Base-by-base conservation (phyloP, 1,284 basidiomycete genomes). In the Trichosporon sp. region DNA sequence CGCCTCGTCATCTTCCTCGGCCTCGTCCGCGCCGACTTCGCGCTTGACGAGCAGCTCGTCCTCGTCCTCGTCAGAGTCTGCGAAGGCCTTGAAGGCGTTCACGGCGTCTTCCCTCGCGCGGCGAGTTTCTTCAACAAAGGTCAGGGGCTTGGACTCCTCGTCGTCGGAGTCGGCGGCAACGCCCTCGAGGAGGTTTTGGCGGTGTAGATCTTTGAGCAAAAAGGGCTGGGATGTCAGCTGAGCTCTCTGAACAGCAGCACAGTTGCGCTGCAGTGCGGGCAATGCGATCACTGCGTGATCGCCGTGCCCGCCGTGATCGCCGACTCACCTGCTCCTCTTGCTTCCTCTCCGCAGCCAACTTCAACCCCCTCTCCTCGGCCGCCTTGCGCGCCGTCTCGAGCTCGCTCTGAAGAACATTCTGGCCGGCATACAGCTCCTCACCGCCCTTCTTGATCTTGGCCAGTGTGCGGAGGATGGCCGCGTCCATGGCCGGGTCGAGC, bases 401-500 rank as follows among this genome's bases (percentile, higher is more conserved):
- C 84, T 66, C 71, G 88, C 91, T 88, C 77, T 89, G 86, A 70
- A 94, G 91, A 0, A 96, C 86, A 64, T 85, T 84, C 69, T 87
- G 87, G 3, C 79, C 82, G 0, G 82, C 77, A 70, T 95, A 85
- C 71, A 84, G 85, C 0, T 92, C 91, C 76, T 98, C 93, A 71
- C 87, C 90, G 16, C 49, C 49, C 63, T 85, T 84, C 73, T 87
- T 87, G 66, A 99, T 98, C 71, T 89, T 86, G 1, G 89, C 90
- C 8, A 99, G 83, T 0, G 95, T 99, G 58, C 92, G 85, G 46
- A 99, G 84, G 72, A 99, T 96, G 19, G 96, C 96, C 52, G 89
- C 96, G 76, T 99, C 95, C 56, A 98, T 86, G 0, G 90, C 89
- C 2, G 95, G 93, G 0, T 94, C 99, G 62, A 99, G 86, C 78